Percentiles rank a stretch among this genome's conserved stretches.
Evolutionary conservation across 2,329 filamentous ascomycete species (phyloP).

Genomic region (Neodidymelliopsis sp.): DNA sequence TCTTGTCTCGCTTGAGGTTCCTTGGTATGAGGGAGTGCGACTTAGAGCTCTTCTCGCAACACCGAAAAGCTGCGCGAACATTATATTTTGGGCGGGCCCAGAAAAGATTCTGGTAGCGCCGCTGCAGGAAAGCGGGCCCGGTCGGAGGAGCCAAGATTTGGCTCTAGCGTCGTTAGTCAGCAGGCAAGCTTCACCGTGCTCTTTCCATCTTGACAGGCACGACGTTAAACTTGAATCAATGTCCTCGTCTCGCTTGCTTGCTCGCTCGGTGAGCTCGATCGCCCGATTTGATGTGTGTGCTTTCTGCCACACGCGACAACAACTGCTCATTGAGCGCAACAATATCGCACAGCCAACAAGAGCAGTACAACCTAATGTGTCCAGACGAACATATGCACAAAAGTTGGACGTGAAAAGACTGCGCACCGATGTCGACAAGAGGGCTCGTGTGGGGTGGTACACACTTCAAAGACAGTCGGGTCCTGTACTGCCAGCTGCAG

Average conservation of each 20-base stretch:
- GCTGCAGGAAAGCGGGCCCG: conserved; percentile 20
- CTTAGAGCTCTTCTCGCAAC: conserved; percentile 41
- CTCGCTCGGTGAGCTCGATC: conserved; percentile 16
- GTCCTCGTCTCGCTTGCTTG: conserved; percentile 26
- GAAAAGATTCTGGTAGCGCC: conserved; percentile 18
- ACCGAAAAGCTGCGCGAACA: conserved; percentile 44
- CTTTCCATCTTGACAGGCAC: not conserved
- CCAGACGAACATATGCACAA: conserved; percentile 26
- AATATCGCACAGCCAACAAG: not conserved
- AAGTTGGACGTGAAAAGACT: conserved; percentile 25
- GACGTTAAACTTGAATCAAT: conserved; percentile 15
- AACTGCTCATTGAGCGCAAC: not conserved
- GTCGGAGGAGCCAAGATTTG: conserved; percentile 16
- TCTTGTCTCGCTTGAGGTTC: conserved; percentile 24
- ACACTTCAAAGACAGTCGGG: conserved; percentile 26
- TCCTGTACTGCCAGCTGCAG: conserved; percentile 21
- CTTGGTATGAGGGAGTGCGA: conserved; percentile 41
- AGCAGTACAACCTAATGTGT: not conserved
- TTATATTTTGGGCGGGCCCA: conserved; percentile 21
- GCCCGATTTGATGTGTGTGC: conserved; percentile 24
- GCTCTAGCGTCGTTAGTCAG: conserved; percentile 8
- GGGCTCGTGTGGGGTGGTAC: conserved; percentile 30
- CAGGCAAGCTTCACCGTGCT: not conserved
- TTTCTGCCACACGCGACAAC: conserved; percentile 29
- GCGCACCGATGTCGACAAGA: conserved; percentile 32